Evolutionary conservation across 352 stramenopile species (phyloP).

Genomic region (Porosira glacialis): DNA sequence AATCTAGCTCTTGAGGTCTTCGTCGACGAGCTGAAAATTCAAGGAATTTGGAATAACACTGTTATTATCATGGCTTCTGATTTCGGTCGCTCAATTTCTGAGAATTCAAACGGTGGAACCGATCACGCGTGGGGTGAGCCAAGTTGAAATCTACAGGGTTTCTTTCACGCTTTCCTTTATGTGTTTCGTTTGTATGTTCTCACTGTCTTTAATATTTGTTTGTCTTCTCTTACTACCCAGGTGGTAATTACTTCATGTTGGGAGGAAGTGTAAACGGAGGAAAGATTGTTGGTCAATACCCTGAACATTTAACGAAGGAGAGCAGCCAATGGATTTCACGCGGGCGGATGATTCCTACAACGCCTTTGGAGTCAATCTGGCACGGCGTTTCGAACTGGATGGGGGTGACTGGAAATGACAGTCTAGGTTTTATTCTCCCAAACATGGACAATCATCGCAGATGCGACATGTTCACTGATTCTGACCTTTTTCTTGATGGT

Average conservation of each 20-base stretch:
- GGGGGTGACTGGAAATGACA: constrained; percentile 23
- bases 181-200: not conserved
- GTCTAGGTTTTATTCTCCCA: constrained; percentile 39
- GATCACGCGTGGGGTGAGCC: constrained; percentile 57
- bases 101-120: constrained; percentile 67
- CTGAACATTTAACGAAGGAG: constrained; percentile 11
- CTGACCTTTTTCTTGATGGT: constrained; percentile 25
- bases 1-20: constrained; percentile 60
- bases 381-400: constrained; percentile 49
- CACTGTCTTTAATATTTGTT: not conserved
- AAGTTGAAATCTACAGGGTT: not conserved
- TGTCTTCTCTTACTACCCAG: constrained; percentile 1
- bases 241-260: constrained; percentile 43
- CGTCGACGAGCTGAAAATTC: constrained; percentile 57
- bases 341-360: constrained; percentile 30
- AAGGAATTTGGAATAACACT: constrained; percentile 61
- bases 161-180: not conserved
- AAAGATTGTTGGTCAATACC: constrained; percentile 52
- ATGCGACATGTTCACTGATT: constrained; percentile 14
- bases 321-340: not conserved
- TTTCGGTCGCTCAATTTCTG: constrained; percentile 73
- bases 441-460: constrained; percentile 30
- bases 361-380: constrained; percentile 42
- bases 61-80: constrained; percentile 55
- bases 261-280: not conserved